Base-by-base conservation (phyloP, 2,329 filamentous ascomycete species). In the Penicillium nordicum region DNA sequence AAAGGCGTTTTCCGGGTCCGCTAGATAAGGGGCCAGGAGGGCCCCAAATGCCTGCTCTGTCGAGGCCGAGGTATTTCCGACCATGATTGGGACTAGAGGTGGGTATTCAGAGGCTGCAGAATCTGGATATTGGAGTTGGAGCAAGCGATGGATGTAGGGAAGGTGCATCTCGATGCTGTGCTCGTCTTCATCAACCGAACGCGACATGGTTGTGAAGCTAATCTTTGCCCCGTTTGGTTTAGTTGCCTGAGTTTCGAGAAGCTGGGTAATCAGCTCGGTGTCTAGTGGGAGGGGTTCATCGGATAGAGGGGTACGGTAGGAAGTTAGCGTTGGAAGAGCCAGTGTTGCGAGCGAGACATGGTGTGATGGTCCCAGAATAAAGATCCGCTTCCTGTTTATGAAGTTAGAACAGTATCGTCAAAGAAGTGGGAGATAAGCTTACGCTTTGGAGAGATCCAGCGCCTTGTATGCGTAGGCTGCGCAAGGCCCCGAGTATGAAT, bases 131-230 rank as follows among this genome's bases (percentile, higher is more conserved):
- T 76, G 82, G 71, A 78, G 76, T 56, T 82, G 81, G 7, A 87
- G 80, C 51, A 89, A 85, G 70, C 92, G 92, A 79, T 92, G 92
- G 61, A 97, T 88, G 69, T 95, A 97, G 0, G 94, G 93, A 9
- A 97, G 81, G 66, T 99, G 94, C 88, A 99, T 96, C 78, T 99
- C 94, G 1, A 97, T 82, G 50, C 90, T 96, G 75, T 99, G 94
- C 74, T 99, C 94, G 5, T 84, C 82, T 59, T 91, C 84, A 68
- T 99, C 94, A 6, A 85, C 79, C 4, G 78, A 67, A 18, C 73
- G 75, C 1, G 82, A 84, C 79, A 97, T 94, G 18, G 67, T 74
- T 18, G 70, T 72, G 55, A 79, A 79, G 45, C 61, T 68, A 47
- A 73, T 56, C 8, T 64, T 70, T n/a, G 68, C 64, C 8, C 69